Evolutionary conservation across 768 basidiomycete genomes (phyloP).

Genomic region (Fistulinella prunicolor): DNA sequence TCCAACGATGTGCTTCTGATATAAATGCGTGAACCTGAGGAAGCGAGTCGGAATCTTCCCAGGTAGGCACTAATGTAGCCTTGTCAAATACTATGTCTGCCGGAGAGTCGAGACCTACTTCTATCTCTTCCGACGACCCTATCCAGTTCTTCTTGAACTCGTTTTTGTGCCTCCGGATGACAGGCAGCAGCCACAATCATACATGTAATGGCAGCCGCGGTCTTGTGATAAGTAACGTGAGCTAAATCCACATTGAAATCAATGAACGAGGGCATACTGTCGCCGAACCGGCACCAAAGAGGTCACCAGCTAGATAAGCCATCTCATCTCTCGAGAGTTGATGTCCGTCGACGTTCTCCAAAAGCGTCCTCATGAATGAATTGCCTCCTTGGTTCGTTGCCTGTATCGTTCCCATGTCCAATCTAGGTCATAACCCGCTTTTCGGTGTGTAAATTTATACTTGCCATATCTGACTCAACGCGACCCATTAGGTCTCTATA

Average conservation of each 20-base stretch:
- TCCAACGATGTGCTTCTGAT: constrained; percentile 36
- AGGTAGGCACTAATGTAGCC: constrained; percentile 31
- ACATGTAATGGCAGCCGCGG: constrained; percentile 48
- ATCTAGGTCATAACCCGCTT: neutral
- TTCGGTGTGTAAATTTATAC: neutral
- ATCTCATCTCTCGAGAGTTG: constrained; percentile 50
- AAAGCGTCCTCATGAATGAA: constrained; percentile 51
- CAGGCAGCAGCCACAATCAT: constrained; percentile 52
- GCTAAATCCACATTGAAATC: neutral
- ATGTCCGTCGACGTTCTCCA: constrained; percentile 47
- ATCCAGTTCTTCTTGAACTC: constrained; percentile 55
- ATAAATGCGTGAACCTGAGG: constrained; percentile 37
- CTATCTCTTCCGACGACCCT: constrained; percentile 41
- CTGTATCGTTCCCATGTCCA: constrained; percentile 1
- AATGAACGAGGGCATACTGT: constrained; percentile 31
- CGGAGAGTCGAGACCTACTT: constrained; percentile 4
- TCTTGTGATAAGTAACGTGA: constrained; percentile 23
- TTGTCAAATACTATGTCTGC: neutral
- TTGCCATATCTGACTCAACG: constrained; percentile 44
- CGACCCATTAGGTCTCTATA: constrained; percentile 47
- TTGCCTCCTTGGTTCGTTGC: neutral
- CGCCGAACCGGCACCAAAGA: constrained; percentile 61
- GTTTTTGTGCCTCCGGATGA: constrained; percentile 48
- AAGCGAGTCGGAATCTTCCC: constrained; percentile 31
- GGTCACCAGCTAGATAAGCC: constrained; percentile 55